A percentile compares a stretch with the other conserved stretches of the same genome.
Conservation (phyloP, 257 asterid genomes). For the Gentiana straminea region DNA sequence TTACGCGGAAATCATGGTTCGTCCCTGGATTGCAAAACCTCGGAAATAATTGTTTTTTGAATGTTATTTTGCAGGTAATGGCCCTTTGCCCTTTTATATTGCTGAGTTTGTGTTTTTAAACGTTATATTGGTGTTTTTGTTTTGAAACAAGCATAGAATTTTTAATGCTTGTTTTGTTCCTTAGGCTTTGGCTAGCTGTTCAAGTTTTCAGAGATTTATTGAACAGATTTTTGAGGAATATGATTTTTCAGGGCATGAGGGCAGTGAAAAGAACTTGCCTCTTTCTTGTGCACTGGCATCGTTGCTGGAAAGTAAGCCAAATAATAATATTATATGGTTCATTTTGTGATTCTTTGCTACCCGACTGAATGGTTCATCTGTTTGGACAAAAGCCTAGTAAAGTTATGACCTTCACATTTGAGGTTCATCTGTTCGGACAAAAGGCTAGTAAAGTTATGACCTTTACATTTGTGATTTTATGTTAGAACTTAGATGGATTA, state of each 20-base stretch:
- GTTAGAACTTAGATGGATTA: too few relatives aligned
- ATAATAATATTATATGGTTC: neutral
- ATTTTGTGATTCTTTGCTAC: neutral
- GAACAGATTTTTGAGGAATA: constrained; percentile 37
- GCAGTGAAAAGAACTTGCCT: constrained; percentile 36
- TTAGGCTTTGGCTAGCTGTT: constrained; percentile 83
- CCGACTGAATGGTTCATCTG: neutral
- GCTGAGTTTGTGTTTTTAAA: too few relatives aligned
- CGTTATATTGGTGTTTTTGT: neutral
- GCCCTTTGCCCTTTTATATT: too few relatives aligned
- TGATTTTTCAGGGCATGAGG: constrained; percentile 28
- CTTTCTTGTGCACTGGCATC: constrained; percentile 46
- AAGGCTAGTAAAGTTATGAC: too few relatives aligned
- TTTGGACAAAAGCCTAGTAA: too few relatives aligned
- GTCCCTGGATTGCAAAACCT: constrained; percentile 80
- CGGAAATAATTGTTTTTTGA: constrained; percentile 84
- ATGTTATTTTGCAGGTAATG: constrained; percentile 80
- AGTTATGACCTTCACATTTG: too few relatives aligned
- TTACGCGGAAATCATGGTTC: constrained; percentile 27
- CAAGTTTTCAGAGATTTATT: constrained; percentile 46
- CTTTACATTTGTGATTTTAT: too few relatives aligned
- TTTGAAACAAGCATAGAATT: neutral
- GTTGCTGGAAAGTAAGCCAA: constrained; percentile 49
- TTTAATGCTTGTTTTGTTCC: neutral
- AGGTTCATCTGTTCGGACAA: too few relatives aligned